These are phyloP conservation scores for Venturia effusa DNA, from an alignment of 2,329 filamentous ascomycete species.

Conservation along the genomic window DNA sequence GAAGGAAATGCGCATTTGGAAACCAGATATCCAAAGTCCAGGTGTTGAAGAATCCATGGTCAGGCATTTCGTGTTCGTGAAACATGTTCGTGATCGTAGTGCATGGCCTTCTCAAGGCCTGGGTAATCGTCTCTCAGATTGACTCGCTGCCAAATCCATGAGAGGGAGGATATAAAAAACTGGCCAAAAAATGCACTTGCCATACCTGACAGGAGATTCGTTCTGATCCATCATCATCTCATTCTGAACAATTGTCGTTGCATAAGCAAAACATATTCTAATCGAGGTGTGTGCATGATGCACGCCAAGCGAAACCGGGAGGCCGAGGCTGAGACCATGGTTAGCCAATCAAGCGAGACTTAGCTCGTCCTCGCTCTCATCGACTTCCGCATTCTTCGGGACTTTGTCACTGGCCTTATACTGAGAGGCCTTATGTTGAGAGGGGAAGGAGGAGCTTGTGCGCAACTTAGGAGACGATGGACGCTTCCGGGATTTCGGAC, in stretches of 20 bases:
- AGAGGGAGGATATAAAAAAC: neutral
- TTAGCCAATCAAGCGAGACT: neutral
- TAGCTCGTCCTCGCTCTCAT: neutral
- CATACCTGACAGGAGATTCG: neutral
- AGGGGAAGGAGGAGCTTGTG: neutral
- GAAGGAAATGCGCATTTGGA: neutral
- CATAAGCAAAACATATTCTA: slow-evolving; percentile 1
- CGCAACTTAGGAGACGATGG: neutral
- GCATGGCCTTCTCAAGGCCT: neutral
- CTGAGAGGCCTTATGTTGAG: neutral
- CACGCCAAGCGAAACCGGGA: neutral
- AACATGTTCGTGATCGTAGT: neutral
- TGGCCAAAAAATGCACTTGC: neutral
- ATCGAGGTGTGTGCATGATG: neutral
- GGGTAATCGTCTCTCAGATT: neutral
- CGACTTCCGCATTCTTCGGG: neutral
- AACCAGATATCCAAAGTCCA: neutral
- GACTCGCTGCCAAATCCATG: neutral
- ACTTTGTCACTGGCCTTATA: neutral
- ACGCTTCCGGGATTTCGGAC: neutral
- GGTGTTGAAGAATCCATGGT: neutral
- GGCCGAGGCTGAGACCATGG: neutral
- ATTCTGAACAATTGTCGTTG: neutral
- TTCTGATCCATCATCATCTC: neutral
- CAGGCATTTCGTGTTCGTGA: neutral